phyloP scores from a whole-genome alignment of 2,329 filamentous ascomycete genomes.

The Pseudogymnoascus sp. region DNA sequence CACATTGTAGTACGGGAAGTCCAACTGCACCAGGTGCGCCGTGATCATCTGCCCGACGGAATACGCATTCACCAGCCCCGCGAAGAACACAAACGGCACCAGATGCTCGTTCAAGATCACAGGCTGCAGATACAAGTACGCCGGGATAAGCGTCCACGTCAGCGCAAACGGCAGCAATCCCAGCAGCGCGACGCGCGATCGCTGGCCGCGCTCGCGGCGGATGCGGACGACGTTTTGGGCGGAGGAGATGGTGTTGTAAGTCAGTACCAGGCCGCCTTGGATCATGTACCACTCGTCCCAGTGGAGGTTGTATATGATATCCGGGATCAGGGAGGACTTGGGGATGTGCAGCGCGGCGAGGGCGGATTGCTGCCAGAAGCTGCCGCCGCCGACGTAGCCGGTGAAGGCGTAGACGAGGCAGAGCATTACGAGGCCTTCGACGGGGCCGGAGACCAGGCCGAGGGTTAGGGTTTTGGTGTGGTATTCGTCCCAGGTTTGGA shows the following conservation, averaged over 20 bases:
- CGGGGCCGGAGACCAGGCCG: conserved; percentile 85
- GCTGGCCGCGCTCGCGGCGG: conserved; percentile 65
- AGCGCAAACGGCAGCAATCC: conserved; percentile 75
- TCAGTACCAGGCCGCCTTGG: conserved; percentile 72
- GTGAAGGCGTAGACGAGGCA: conserved; percentile 76
- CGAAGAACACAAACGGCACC: conserved; percentile 82
- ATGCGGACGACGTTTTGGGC: conserved; percentile 77
- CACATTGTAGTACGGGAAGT: conserved; percentile 87
- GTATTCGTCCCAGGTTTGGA: conserved; percentile 99
- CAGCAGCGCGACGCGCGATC: conserved; percentile 64
- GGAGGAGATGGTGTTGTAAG: conserved; percentile 58
- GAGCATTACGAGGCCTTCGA: conserved; percentile 85
- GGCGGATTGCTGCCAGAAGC: conserved; percentile 83
- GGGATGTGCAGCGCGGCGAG: conserved; percentile 69
- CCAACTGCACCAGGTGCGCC: conserved; percentile 78
- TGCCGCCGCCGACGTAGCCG: conserved; percentile 74
- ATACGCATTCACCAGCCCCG: conserved; percentile 87
- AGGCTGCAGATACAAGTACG: conserved; percentile 80
- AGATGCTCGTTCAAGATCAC: conserved; percentile 74
- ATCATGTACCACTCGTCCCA: conserved; percentile 92
- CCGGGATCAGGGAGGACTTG: conserved; percentile 54
- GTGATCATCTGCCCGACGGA: conserved; percentile 93
- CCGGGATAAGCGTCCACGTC: conserved; percentile 67
- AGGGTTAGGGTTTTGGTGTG: conserved; percentile 94
- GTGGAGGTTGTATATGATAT: conserved; percentile 64